phyloP scores from a whole-genome alignment of 441 rosid genomes.

The Aquilaria agallochum region DNA sequence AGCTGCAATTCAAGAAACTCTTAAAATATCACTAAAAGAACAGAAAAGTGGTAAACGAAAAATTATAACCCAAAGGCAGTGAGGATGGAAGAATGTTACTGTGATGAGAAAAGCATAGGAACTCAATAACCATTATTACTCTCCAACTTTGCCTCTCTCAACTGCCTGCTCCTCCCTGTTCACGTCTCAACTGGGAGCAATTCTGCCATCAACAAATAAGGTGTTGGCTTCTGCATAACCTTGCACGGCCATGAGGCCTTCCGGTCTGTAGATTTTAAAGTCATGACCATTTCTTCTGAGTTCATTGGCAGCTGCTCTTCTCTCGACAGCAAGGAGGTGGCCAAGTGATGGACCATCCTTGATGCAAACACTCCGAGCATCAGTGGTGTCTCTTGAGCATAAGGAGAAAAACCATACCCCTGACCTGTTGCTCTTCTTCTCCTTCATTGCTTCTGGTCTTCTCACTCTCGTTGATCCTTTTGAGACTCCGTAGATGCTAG shows the following conservation, averaged over 20 bases:
- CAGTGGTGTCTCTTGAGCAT: conserved; percentile 46
- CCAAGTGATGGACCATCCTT: conserved; percentile 43
- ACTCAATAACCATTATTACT: conserved; percentile 20
- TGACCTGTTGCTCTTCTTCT: conserved; percentile 16
- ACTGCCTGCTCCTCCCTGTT: conserved; percentile 4
- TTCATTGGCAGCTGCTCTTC: conserved; percentile 32
- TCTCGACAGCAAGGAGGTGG: conserved; percentile 55
- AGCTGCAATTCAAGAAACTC: no score
- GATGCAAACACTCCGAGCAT: conserved; percentile 21
- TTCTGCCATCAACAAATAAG: conserved; percentile 37
- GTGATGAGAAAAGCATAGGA: conserved; percentile 26
- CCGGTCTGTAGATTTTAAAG: conserved; percentile 24
- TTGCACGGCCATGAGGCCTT: conserved; percentile 27
- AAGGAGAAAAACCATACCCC: conserved; percentile 49
- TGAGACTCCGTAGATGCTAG: conserved; percentile 59
- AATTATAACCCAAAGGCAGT: no score
- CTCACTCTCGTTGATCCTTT: conserved; percentile 58
- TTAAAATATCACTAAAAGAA: no score
- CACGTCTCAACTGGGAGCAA: conserved; percentile 37
- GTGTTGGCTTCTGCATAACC: conserved; percentile 28
- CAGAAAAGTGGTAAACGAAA: no score
- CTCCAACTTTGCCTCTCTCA: conserved; percentile 10
- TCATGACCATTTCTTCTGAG: conserved; percentile 22
- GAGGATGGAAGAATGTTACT: no score
- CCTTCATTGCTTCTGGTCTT: conserved; percentile 26